Conservation (phyloP, 352 stramenopile species). For the Phytophthora macrochlamydospora region DNA sequence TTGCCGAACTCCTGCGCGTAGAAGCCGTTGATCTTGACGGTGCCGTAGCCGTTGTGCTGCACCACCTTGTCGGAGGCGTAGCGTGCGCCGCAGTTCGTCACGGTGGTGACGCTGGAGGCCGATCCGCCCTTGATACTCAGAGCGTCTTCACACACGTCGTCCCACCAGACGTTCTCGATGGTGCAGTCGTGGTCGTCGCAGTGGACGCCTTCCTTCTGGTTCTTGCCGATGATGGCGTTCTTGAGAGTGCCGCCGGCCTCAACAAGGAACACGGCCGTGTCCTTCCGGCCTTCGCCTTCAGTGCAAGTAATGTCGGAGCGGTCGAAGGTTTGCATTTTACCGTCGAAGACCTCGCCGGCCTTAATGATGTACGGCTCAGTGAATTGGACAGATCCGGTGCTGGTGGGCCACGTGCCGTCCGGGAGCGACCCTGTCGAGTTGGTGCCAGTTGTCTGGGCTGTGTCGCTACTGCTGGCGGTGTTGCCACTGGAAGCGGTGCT, state of each 20-base stretch:
- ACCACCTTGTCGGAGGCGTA: constrained; percentile 45
- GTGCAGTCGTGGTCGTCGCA: constrained; percentile 39
- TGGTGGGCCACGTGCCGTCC: constrained; percentile 13
- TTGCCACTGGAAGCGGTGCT: background rate
- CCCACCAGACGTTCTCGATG: constrained; percentile 22
- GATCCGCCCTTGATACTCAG: constrained; percentile 44
- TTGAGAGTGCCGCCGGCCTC: constrained; percentile 32
- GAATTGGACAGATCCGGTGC: constrained; percentile 17
- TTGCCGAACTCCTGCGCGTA: constrained; percentile 18
- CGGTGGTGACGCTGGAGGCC: constrained; percentile 28
- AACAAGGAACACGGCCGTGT: constrained; percentile 36
- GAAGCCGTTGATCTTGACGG: constrained; percentile 14
- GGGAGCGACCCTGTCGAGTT: constrained; percentile 9
- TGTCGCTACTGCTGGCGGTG: background rate
- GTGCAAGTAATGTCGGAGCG: constrained; percentile 41
- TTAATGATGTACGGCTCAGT: constrained; percentile 31
- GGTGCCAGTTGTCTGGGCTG: constrained; percentile 2
- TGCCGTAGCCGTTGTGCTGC: constrained; percentile 14
- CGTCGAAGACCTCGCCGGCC: constrained; percentile 31
- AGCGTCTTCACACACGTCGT: constrained; percentile 22
- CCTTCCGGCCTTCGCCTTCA: constrained; percentile 22
- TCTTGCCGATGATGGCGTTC: constrained; percentile 53
- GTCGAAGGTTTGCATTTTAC: constrained; percentile 47
- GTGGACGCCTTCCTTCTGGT: constrained; percentile 19
- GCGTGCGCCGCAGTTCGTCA: constrained; percentile 36